Evolutionary conservation across 352 stramenopile genomes (phyloP), one percentile per base, ranked within the genome.

Genomic region (Elongisporangium prolatum): DNA sequence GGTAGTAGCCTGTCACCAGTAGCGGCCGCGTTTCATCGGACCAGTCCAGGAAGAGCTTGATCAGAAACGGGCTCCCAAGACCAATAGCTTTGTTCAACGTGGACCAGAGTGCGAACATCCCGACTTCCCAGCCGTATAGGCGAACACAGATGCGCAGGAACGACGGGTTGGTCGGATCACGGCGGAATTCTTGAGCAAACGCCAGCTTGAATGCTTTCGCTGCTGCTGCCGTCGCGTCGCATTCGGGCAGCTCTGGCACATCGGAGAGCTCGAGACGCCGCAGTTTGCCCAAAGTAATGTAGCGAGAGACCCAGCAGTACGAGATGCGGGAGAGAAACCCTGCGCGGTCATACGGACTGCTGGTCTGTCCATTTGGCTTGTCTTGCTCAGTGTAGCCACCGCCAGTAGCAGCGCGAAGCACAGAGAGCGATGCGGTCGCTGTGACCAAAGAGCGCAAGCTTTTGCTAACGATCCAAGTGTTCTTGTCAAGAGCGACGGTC

Each of bases 31-130:
- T 60, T 18, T 76, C 63, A 16, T 63, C 76, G 2, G 85, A 73
- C 85, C 85, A 95, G 47, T 91, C 77, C 1, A 93, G 67, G 48
- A 95, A 89, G 40, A 88, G 61, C 60, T 95, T 95, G 48, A 92
- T 72, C 34, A 95, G 59, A n/a, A 91, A 55, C 5, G 85, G 85
- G 40, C 77, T 91, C 52, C 60, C 66, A 22, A 95, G 54, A 9
- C 77, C 77, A 48, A 95, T 74, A 0, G 69, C 51, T 70, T 91
- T 95, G 68, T 95, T 95, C 21, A 56, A 25, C 2, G 72, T 77
- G 20, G 85, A 92, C 85, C 85, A 95, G 10, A 77, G 54, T 0
- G 63, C 81, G 44, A 95, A 93, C 1, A 65, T 28, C 0, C 72
- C 28, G 10, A 93, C 65, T 40, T 95, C 78, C 4, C 60, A 50